A percentile compares a stretch with the other conserved stretches of the same genome.
Conservation (phyloP, 2,329 filamentous ascomycete genomes). For the Ascochyta rabiei region DNA sequence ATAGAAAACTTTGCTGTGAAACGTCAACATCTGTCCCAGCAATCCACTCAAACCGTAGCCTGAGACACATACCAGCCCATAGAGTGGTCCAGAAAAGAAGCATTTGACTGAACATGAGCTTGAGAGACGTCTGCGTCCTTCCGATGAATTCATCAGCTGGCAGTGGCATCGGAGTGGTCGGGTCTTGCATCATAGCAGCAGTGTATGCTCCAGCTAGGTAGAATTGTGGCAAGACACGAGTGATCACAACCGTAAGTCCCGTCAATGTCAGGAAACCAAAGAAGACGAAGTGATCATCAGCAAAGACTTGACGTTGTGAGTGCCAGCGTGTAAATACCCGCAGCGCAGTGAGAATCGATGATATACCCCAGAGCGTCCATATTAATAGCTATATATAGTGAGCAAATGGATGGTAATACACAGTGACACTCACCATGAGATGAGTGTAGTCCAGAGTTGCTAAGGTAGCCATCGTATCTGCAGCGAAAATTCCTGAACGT, state of each 20-base stretch:
- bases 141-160: not conserved
- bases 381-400: not conserved
- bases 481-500: not conserved
- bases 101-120: constrained; percentile 15
- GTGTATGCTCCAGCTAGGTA: constrained; percentile 2
- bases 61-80: constrained; percentile 3
- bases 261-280: constrained; percentile 5
- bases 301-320: not conserved
- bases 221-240: constrained; percentile 11
- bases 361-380: not conserved
- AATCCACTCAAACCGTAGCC: not conserved
- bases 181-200: not conserved
- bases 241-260: not conserved
- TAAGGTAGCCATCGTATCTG: not conserved
- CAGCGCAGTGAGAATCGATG: not conserved
- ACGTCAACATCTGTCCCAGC: too few relatives aligned
- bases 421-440: not conserved
- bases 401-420: not conserved
- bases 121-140: constrained; percentile 1
- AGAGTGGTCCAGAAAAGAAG: constrained; percentile 13
- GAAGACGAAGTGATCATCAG: constrained; percentile 1
- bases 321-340: not conserved
- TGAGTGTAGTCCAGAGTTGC: not conserved
- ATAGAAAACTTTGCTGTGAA: constrained; percentile 3
- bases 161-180: constrained; percentile 1